Base-by-base conservation (phyloP, 2,329 filamentous ascomycete species). In the Trichophaea hybrida region DNA sequence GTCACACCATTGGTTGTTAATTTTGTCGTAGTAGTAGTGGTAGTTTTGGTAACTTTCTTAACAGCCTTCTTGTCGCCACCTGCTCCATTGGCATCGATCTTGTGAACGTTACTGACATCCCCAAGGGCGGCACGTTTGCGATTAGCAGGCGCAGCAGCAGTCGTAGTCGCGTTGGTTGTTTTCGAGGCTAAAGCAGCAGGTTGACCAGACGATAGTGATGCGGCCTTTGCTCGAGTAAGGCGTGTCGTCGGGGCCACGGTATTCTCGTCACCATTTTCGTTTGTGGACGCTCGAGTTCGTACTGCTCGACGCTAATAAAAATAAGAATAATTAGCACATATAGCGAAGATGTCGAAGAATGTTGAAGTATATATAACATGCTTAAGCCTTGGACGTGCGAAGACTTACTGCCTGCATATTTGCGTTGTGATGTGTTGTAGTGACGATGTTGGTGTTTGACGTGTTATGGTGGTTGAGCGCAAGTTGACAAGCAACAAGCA, bases 191-290 rank as follows among this genome's bases (percentile, higher is more conserved):
- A 73, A 72, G 58, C 49, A 69, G 59, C 70, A 68, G 53, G 73
- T 73, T 55, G 32, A n/a, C 24, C 53, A 10, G 53, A 35, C 44
- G 71, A 72, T 44, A 80, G 78, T 52, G 86, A 85, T 60, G 88
- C 88, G 56, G 89, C 83, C 76, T 97, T 96, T 67, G 93, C 90
- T 75, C 93, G 83, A 69, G 93, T 97, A 72, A 96, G 77, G 75
- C 90, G 88, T 75, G 86, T 88, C 63, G 86, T 83, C 61, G 77
- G 49, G 61, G 73, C 74, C 24, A 68, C 75, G 65, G 74, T 80
- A 73, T 95, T 94, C 77, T 96, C 93, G 73, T 96, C 91, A 72
- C 96, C 96, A 77, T 96, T 90, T 74, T 94, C 93, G 66, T 61
- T 62, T 57, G 55, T 64, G 69, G 85, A 80, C 72, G 83, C 80